Percentiles rank a stretch among this genome's conserved stretches.
Evolutionary conservation across 768 basidiomycete species (phyloP).

Genomic region (Mycena olivaceomarginata): DNA sequence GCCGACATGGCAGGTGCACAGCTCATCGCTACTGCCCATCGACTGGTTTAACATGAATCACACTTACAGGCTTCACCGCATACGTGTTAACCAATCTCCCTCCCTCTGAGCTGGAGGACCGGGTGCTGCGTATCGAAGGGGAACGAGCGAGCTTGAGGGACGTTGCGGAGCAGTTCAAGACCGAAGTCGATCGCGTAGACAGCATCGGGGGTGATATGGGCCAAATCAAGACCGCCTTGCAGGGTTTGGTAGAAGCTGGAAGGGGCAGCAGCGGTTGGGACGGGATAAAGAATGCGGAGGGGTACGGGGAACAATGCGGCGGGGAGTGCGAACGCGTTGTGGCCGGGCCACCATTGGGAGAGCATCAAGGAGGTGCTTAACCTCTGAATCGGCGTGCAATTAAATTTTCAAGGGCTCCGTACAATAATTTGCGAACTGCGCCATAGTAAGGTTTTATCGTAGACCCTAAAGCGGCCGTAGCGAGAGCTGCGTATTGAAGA

Average conservation of each 20-base stretch:
- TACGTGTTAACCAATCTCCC: background rate
- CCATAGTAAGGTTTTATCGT: too few species aligned
- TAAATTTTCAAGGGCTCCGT: too few species aligned
- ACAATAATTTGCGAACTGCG: too few species aligned
- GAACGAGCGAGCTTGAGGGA: too few species aligned
- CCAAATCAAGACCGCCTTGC: too few species aligned
- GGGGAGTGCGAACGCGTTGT: background rate
- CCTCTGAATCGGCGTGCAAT: background rate
- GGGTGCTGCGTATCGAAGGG: too few species aligned
- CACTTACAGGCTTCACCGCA: background rate
- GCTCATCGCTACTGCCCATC: background rate
- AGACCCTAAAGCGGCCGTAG: slow-evolving; percentile 51
- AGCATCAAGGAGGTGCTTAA: background rate
- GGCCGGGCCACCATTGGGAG: background rate
- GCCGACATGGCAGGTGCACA: background rate
- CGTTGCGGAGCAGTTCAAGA: too few species aligned
- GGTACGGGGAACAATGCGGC: background rate
- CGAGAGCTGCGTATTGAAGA: slow-evolving; percentile 89
- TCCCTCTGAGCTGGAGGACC: background rate
- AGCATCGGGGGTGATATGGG: too few species aligned
- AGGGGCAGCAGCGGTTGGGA: background rate
- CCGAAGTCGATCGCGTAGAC: too few species aligned
- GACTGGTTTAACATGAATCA: background rate
- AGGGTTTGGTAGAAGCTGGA: too few species aligned
- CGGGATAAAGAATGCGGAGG: background rate